A percentile compares a stretch with the other conserved stretches of the same genome.
Conservation (phyloP, 768 basidiomycete species). For the Suillus occidentalis region DNA sequence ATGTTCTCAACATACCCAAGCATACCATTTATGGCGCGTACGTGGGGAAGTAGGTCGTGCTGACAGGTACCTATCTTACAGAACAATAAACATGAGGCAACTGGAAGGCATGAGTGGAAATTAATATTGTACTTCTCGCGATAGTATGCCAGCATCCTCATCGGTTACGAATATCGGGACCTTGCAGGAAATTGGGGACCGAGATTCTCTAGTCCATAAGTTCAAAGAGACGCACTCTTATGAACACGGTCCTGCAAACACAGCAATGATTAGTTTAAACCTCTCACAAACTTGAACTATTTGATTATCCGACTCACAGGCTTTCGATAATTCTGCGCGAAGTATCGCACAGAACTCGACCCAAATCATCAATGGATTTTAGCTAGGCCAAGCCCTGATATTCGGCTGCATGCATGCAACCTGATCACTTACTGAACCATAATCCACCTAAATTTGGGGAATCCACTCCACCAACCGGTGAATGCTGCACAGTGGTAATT, state of each 20-base stretch:
- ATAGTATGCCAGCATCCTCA: background rate
- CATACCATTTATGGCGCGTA: background rate
- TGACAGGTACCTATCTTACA: background rate
- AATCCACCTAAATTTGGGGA: background rate
- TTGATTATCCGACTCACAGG: background rate
- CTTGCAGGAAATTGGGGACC: background rate
- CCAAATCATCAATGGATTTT: background rate
- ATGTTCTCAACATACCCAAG: background rate
- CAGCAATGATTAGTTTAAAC: background rate
- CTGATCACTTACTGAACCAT: background rate
- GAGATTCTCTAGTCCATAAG: background rate
- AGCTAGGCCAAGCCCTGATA: background rate
- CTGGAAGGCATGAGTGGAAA: conserved; percentile 2
- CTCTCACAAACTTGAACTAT: background rate
- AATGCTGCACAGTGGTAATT: background rate
- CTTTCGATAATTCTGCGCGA: background rate
- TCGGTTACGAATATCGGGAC: background rate
- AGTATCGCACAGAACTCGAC: background rate
- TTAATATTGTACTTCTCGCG: background rate
- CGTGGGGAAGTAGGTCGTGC: background rate
- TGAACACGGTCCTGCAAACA: background rate
- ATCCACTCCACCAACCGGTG: background rate
- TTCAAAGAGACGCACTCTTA: background rate
- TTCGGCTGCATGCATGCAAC: background rate
- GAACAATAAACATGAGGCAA: conserved; percentile 3